Percentiles rank a stretch among this genome's conserved stretches.
phyloP scores from a whole-genome alignment of 169 alveolate genomes.

The Plasmodium yoelii region DNA sequence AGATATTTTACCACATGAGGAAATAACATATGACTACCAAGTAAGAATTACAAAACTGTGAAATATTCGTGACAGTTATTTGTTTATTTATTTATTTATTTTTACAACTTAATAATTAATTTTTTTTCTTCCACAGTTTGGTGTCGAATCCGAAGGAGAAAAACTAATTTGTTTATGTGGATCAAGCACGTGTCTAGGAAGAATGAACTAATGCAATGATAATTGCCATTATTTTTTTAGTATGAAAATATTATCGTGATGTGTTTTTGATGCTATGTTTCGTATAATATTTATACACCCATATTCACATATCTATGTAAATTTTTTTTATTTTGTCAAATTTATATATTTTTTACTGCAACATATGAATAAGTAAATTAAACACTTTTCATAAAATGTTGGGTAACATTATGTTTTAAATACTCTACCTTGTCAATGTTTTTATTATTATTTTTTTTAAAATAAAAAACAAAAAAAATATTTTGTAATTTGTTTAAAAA shows the following conservation, averaged over 20 bases:
- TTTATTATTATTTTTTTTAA: no score
- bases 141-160: slow-evolving; percentile 90
- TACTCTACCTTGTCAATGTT: no score
- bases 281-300: background rate
- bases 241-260: slow-evolving; percentile 5
- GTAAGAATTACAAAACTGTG: slow-evolving; percentile 47
- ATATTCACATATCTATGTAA: background rate
- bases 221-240: slow-evolving; percentile 1
- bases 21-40: slow-evolving; percentile 97
- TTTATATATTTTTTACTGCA: no score
- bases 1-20: slow-evolving; percentile 95
- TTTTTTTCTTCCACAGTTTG: slow-evolving; percentile 78
- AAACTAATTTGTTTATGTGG: slow-evolving; percentile 91
- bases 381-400: no score
- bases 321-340: background rate
- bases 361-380: no score
- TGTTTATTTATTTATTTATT: no score
- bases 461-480: no score
- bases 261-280: background rate
- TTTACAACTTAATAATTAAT: background rate
- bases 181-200: slow-evolving; percentile 92
- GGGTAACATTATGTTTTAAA: no score
- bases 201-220: slow-evolving; percentile 87
- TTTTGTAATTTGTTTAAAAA: no score
- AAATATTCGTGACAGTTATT: background rate